Evolutionary conservation across 164 flowering plant genomes (phyloP).

Genomic region (grape (Vitis vinifera)): DNA sequence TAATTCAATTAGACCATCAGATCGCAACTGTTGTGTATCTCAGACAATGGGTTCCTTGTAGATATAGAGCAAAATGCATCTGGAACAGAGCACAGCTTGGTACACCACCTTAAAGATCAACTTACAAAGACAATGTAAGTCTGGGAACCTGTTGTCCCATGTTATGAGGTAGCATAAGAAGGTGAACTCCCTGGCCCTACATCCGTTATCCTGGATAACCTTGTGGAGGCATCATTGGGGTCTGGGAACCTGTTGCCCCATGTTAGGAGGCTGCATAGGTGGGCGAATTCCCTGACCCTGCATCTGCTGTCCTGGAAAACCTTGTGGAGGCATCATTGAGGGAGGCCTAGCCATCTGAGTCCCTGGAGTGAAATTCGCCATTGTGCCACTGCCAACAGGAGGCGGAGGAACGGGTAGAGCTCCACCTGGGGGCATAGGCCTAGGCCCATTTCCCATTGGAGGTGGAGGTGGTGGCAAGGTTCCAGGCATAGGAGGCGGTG

Average conservation of each 20-base stretch:
- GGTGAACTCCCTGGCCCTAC: too few relatives aligned
- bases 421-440: conserved; percentile 96
- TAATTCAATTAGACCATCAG: too few relatives aligned
- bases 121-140: conserved; percentile 11
- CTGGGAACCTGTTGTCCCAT: too few relatives aligned
- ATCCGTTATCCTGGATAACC: too few relatives aligned
- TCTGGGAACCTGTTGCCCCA: conserved; percentile 41
- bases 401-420: conserved; percentile 76
- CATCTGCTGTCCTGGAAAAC: conserved; percentile 70
- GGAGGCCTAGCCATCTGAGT: conserved; percentile 58
- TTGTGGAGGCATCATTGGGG: not conserved
- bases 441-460: conserved; percentile 69
- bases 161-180: too few relatives aligned
- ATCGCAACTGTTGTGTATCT: not conserved
- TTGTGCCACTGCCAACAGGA: conserved; percentile 65
- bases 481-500: conserved; percentile 54
- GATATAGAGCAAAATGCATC: not conserved
- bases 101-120: not conserved
- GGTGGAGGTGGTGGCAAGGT: conserved; percentile 70
- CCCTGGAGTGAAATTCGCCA: conserved; percentile 77
- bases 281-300: conserved; percentile 45
- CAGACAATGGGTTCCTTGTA: not conserved
- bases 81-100: not conserved
- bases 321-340: conserved; percentile 64
- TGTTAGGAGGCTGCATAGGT: conserved; percentile 71